Evolutionary conservation across 192 early-diverging fungal genomes (phyloP), one percentile per base, ranked within the genome.

Genomic region (Linnemannia exigua): DNA sequence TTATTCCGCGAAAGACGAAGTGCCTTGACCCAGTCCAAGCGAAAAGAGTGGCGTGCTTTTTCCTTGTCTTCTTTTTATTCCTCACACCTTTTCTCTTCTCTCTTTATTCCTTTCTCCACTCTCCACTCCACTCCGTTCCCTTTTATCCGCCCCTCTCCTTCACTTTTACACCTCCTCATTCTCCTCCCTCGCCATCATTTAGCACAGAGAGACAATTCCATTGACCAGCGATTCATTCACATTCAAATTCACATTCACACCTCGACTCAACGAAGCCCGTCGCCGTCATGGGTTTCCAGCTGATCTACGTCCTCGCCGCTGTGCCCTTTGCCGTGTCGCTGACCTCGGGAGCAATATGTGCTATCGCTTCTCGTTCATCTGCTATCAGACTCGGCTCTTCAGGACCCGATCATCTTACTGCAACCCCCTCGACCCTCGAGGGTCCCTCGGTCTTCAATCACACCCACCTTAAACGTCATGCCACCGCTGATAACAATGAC

Each of bases 401-500:
- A 0, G 58, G 58, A 12, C 58, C 58, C 25, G 58, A 63, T 22
- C 58, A 63, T 31, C 58, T 63, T 25, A 70, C 77, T 28, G 37
- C 67, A 37, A 47, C 47, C n/a, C 33, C 73, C 22, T 14, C 46
- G 37, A 51, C 68, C 5, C 67, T 66, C 9, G 54, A 72, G 3
- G 46, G 52, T 9, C 36, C 74, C 41, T 80, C 84, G 9, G 80
- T 71, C 16, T 86, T 86, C 50, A 79, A 86, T 50, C 80, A 77
- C 75, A 86, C 84, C 35, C 78, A 63, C 35, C 70, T 86, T 46
- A 25, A 63, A 63, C 33, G 36, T 36, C 67, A 22, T 48, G 47
- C 25, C 37, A 66, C 79, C 17, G 47, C 61, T 48, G 19, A 37
- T 15, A 72, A 72, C 20, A 72, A 61, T 22, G 35, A 54, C 20